Conservation (phyloP, 2,329 filamentous ascomycete genomes). For the Gliomastix tumulicola region DNA sequence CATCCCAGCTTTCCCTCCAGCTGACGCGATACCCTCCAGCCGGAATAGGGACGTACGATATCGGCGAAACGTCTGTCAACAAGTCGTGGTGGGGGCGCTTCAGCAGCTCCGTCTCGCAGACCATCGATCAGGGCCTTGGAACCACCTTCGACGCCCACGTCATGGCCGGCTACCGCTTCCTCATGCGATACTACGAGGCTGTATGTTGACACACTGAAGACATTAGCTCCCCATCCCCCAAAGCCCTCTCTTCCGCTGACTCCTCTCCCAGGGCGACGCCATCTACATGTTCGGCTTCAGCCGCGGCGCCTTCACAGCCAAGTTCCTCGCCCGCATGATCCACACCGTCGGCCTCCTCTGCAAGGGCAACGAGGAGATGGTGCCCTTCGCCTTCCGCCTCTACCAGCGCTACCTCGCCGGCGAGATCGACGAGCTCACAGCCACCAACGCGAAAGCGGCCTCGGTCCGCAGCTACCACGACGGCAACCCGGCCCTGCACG, state of each 20-base stretch:
- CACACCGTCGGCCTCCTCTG: slow-evolving; percentile 74
- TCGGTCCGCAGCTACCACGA: slow-evolving; percentile 6
- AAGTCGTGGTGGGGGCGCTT: slow-evolving; percentile 24
- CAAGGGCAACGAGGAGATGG: slow-evolving; percentile 74
- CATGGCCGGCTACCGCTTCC: slow-evolving; percentile 42
- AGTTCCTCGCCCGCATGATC: slow-evolving; percentile 76
- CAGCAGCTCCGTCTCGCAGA: slow-evolving; percentile 26
- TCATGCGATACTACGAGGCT: slow-evolving; percentile 45
- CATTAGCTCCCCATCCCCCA: no score
- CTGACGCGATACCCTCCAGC: slow-evolving; percentile 16
- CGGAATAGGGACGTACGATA: slow-evolving; percentile 43
- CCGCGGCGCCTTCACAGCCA: slow-evolving; percentile 67
- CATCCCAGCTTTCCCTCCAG: no score
- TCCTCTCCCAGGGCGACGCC: slow-evolving; percentile 28
- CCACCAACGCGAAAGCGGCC: not conserved
- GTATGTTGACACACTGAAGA: slow-evolving; percentile 21
- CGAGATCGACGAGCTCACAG: slow-evolving; percentile 14
- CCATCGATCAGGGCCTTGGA: slow-evolving; percentile 34
- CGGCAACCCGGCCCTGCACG: slow-evolving; percentile 1
- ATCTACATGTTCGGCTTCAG: slow-evolving; percentile 68
- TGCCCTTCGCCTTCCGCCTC: slow-evolving; percentile 39
- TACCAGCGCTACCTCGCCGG: slow-evolving; percentile 33
- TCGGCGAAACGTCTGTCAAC: slow-evolving; percentile 32
- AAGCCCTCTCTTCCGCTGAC: no score
- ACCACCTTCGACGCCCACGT: slow-evolving; percentile 44